Evolutionary conservation across 768 basidiomycete species (phyloP), one percentile per base, ranked within the genome.

Genomic region (Xerocomellus amylosporus): DNA sequence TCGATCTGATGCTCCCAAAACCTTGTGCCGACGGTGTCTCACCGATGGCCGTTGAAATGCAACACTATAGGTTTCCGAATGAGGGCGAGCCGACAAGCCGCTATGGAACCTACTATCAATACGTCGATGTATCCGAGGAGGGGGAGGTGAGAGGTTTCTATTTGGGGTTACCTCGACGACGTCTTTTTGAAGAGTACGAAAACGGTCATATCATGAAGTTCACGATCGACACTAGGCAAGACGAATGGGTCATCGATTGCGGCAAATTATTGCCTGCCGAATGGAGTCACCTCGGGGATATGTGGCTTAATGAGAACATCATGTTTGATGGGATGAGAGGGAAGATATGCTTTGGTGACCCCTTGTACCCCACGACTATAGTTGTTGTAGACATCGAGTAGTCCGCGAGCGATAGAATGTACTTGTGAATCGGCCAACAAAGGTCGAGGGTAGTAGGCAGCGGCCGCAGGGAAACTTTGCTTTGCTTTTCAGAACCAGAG

Each of bases 151-250:
- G 55, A 24, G 50, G 55, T 1, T 31, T 58, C 17, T 26, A 3
- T 7, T 41, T 3, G 31, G 1, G 6, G 26, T 8, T 28, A 28
- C 28, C 28, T 28, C 8, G 8, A 22, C 22, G 2, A 8, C 5
- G 22, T 0, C 8, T 9, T 8, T 7, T 5, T 19, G 28, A 28
- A 28, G 26, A 8, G 6, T 5, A 7, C 28, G 8, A 28, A 5
- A 30, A 19, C 8, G 20, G 41, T 20, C 19, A 26, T 4, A 12
- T 57, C 42, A 8, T 40, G 15, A 56, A 52, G 14, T 56, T 51
- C 17, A 6, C 46, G n/a, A 46, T 58, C 10, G 55, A 57, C n/a
- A 44, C 30, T 4, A 45, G 30, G 3, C 58, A 45, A 28, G 55
- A 49, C 22, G 40, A 10, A 6, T 51, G 55, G 41, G 33, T 10